A percentile compares a stretch with the other conserved stretches of the same genome.
phyloP scores from a whole-genome alignment of 2,329 filamentous ascomycete genomes.

The Colletotrichum aenigma region DNA sequence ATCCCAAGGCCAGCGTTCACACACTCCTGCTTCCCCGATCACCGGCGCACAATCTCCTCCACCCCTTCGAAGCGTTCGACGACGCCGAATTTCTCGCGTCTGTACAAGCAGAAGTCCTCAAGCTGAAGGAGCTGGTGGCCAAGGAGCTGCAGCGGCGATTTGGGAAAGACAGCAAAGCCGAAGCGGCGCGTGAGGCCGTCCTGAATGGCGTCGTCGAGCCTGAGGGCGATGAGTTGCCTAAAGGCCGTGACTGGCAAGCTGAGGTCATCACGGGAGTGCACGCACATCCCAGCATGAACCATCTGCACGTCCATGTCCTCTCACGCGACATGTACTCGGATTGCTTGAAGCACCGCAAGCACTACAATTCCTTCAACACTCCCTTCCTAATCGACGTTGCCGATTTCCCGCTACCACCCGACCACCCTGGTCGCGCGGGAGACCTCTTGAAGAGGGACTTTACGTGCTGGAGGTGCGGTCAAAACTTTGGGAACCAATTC shows the following conservation, averaged over 20 bases:
- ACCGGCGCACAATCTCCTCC: constrained; percentile 59
- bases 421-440: constrained; percentile 56
- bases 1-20: constrained; percentile 85
- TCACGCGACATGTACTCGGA: constrained; percentile 78
- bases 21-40: constrained; percentile 86
- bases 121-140: constrained; percentile 69
- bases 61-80: constrained; percentile 80
- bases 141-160: constrained; percentile 75
- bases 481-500: constrained; percentile 77
- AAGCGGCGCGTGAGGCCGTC: constrained; percentile 69
- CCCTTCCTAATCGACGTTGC: constrained; percentile 80
- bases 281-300: constrained; percentile 87
- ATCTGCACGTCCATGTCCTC: constrained; percentile 89
- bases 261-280: constrained; percentile 84
- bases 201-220: constrained; percentile 61
- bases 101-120: constrained; percentile 64
- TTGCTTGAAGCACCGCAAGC: constrained; percentile 77
- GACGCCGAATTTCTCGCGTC: constrained; percentile 70
- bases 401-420: constrained; percentile 75
- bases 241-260: constrained; percentile 76
- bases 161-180: constrained; percentile 65
- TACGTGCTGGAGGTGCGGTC: constrained; percentile 83
- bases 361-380: constrained; percentile 92
- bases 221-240: constrained; percentile 58
- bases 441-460: constrained; percentile 69